A percentile compares a stretch with the other conserved stretches of the same genome.
Evolutionary conservation across 176 grass and related monocot species (phyloP).

Genomic region (Eleusine indica): DNA sequence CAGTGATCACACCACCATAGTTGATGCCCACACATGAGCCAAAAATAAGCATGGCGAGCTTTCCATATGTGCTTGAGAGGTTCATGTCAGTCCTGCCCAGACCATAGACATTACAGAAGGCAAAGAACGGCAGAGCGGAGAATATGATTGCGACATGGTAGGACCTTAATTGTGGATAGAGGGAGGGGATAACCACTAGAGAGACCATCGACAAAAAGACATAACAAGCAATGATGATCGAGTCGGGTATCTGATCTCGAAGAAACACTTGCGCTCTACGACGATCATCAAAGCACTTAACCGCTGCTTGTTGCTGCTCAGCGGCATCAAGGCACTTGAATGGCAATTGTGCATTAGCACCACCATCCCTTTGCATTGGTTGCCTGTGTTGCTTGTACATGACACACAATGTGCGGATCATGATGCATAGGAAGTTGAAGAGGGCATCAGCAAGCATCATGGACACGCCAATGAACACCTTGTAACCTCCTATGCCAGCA

Average conservation of each 20-base stretch:
- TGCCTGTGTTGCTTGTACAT: background rate
- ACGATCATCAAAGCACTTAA: background rate
- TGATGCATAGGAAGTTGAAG: conserved; percentile 59
- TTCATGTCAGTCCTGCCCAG: conserved; percentile 41
- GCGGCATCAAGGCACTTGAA: background rate
- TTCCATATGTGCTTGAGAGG: conserved; percentile 34
- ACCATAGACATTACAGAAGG: conserved; percentile 50
- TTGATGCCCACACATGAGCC: conserved; percentile 26
- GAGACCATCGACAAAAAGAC: background rate
- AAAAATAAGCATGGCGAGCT: conserved; percentile 40
- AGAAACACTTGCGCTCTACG: background rate
- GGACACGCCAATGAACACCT: background rate
- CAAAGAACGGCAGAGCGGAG: conserved; percentile 30
- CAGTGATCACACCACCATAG: conserved; percentile 32
- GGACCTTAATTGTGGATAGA: conserved; percentile 18
- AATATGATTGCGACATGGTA: conserved; percentile 36
- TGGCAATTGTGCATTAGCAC: background rate
- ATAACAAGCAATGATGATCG: background rate
- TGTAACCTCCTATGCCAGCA: background rate
- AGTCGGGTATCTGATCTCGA: background rate
- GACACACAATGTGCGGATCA: conserved; percentile 31
- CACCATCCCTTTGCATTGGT: background rate
- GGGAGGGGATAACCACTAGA: background rate
- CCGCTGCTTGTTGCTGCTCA: background rate
- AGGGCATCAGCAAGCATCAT: conserved; percentile 52